Percentiles rank a stretch among this genome's conserved stretches.
These are phyloP conservation scores for Trichoderma gracile DNA, from an alignment of 2,329 filamentous ascomycete species.

Conservation along the genomic window DNA sequence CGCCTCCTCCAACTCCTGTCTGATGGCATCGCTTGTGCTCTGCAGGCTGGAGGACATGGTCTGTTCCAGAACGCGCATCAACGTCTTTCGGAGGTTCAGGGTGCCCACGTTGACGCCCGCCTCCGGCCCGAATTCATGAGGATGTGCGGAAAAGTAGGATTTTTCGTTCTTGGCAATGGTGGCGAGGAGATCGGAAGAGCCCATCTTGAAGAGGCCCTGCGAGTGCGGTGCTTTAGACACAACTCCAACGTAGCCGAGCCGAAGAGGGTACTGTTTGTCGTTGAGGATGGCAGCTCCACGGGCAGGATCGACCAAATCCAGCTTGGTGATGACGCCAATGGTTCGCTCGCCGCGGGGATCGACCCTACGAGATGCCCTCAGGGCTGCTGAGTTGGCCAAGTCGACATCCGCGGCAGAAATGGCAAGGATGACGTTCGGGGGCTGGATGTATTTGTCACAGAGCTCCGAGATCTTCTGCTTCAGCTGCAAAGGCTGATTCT, in stretches of 20 bases:
- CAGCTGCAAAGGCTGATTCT: slow-evolving; percentile 84
- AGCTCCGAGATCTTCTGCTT: slow-evolving; percentile 96
- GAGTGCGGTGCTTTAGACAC: slow-evolving; percentile 76
- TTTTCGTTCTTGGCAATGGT: slow-evolving; percentile 87
- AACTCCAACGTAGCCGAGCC: slow-evolving; percentile 95
- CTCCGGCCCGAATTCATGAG: slow-evolving; percentile 73
- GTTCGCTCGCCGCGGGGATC: slow-evolving; percentile 94
- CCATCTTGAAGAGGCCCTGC: slow-evolving; percentile 78
- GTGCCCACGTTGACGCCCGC: slow-evolving; percentile 79
- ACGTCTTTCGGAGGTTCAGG: slow-evolving; percentile 82
- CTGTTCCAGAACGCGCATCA: slow-evolving; percentile 95
- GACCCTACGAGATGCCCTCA: slow-evolving; percentile 85
- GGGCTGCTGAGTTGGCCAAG: slow-evolving; percentile 89
- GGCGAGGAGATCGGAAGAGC: slow-evolving; percentile 73
- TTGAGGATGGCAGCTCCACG: slow-evolving; percentile 77
- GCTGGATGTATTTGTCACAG: slow-evolving; percentile 96
- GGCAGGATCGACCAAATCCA: slow-evolving; percentile 88
- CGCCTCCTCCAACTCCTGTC: slow-evolving; percentile 92
- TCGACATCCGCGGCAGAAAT: slow-evolving; percentile 98
- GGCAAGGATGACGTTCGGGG: slow-evolving; percentile 93
- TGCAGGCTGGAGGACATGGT: slow-evolving; percentile 94
- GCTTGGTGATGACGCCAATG: slow-evolving; percentile 98
- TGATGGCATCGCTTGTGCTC: slow-evolving; percentile 86
- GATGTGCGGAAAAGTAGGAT: slow-evolving; percentile 81
- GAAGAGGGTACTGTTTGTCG: slow-evolving; percentile 89